Evolutionary conservation across 2,329 filamentous ascomycete species (phyloP), one percentile per base, ranked within the genome.

Genomic region (Coniochaeta hoffmannii): DNA sequence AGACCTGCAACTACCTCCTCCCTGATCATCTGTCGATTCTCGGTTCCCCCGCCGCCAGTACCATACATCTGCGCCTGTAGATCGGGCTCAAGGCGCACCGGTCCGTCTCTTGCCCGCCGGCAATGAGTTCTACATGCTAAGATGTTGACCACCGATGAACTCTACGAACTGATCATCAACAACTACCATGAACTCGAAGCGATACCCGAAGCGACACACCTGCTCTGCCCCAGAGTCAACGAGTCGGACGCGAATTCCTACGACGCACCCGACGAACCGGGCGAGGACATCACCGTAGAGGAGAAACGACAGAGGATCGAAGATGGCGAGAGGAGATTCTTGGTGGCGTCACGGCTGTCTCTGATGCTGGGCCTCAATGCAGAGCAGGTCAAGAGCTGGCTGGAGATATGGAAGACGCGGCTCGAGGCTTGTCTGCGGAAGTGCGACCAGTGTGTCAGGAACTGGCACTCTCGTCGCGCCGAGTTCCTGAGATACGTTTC

Each of bases 381-480:
- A 51, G 80, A 83, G 50, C 77, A 81, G 53, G 80, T 81, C 3
- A 80, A 81, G 28, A 74, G 78, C 57, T 80, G 86, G 70, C 75
- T 85, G 41, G 73, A 77, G 14, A 79, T 82, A 59, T 87, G 89
- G 63, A 78, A 75, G 53, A 64, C 70, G 5, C 76, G 79, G 19
- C 74, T 88, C 19, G 81, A 86, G 59, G 67, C 73, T 11, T 79
- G 80, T 36, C 74, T 92, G 24, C 80, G 76, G 56, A 76, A 72
- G 56, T 92, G 88, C 69, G 82, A 89, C 54, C 76, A 81, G 53
- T 92, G 88, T 66, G 85, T 89, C 53, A 78, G 84, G 58, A 85
- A 85, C 62, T 92, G 89, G 80, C 88, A 92, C 68, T 83, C 83
- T 65, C 80, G 79, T 30, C 85, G 88, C 59, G 80, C 81, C 58